These are phyloP conservation scores for Cercospora citrullina DNA, from an alignment of 2,329 filamentous ascomycete genomes.

Conservation along the genomic window DNA sequence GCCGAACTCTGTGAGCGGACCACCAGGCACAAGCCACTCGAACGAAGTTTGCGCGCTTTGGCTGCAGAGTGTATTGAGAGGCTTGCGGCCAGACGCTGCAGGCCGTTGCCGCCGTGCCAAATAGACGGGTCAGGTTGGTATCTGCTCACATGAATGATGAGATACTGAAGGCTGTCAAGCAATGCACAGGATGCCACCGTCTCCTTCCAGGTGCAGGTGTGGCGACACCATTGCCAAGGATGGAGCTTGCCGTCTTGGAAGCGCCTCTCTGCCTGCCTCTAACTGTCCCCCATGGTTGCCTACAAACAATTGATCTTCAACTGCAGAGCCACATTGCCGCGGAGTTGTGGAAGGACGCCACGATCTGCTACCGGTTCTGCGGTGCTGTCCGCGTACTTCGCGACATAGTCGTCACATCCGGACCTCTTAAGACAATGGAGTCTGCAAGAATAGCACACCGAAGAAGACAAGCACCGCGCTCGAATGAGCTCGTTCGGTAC, in stretches of 20 bases:
- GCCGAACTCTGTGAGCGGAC: background rate
- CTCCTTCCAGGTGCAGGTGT: background rate
- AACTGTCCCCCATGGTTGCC: background rate
- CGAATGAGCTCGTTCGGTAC: background rate
- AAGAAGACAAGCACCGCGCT: background rate
- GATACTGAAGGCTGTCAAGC: background rate
- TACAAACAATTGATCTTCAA: background rate
- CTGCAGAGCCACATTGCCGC: background rate
- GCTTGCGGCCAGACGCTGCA: background rate
- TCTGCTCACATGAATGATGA: background rate
- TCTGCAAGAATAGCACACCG: background rate
- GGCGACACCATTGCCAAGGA: background rate
- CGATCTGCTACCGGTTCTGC: background rate
- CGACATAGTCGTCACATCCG: background rate
- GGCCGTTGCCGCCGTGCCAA: background rate
- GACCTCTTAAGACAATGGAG: background rate
- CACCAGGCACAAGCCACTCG: background rate
- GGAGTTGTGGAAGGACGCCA: background rate
- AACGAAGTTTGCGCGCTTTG: background rate
- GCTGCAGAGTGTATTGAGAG: background rate
- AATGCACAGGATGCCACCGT: background rate
- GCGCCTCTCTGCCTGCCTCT: background rate
- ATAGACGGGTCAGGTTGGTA: background rate
- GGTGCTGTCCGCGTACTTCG: background rate
- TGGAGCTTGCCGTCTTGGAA: background rate